Conservation (phyloP, 345 rosid species). For the Streptanthus diversifolius region DNA sequence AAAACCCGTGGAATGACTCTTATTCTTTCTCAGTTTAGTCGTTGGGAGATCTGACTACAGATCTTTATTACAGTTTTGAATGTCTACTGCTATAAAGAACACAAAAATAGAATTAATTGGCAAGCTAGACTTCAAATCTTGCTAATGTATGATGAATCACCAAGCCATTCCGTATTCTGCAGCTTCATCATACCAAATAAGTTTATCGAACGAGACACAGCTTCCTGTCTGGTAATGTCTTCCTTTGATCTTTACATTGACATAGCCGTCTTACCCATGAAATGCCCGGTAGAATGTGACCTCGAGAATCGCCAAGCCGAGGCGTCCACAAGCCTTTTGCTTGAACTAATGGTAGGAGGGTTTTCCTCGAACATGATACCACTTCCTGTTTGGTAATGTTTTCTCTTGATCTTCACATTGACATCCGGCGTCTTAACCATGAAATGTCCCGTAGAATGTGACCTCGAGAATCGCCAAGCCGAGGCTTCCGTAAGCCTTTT, state of each 20-base stretch:
- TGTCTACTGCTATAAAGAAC: conserved; percentile 22
- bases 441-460: conserved; percentile 78
- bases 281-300: conserved; percentile 82
- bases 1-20: conserved; percentile 20
- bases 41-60: conserved; percentile 9
- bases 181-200: conserved; percentile 17
- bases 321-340: conserved; percentile 35
- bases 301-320: conserved; percentile 43
- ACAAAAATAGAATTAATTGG: conserved; percentile 14
- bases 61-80: conserved; percentile 33
- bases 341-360: conserved; percentile 25
- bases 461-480: conserved; percentile 46
- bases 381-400: conserved; percentile 48
- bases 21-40: conserved; percentile 18
- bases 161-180: conserved; percentile 23
- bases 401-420: conserved; percentile 38
- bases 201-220: conserved; percentile 55
- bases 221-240: conserved; percentile 48
- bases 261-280: conserved; percentile 32
- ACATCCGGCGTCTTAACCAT: conserved; percentile 29
- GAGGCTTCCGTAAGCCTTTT: conserved; percentile 32
- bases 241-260: conserved; percentile 38
- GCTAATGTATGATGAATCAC: conserved; percentile 27
- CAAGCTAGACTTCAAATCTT: conserved; percentile 16
- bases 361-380: conserved; percentile 51